phyloP scores from a whole-genome alignment of 768 basidiomycete species.

The Trametes cinnabarina region DNA sequence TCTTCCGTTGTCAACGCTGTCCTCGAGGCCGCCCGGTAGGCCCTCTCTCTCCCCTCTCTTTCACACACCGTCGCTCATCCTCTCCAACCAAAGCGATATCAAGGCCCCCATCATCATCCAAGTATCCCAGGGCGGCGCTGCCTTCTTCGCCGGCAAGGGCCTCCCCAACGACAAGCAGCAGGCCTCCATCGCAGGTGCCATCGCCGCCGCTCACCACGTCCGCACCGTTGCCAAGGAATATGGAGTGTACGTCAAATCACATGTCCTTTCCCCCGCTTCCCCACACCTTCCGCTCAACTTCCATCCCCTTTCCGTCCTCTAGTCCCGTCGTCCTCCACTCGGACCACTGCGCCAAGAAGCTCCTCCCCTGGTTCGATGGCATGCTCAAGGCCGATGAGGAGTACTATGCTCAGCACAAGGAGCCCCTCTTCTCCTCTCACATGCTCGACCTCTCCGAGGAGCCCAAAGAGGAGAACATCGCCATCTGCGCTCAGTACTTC shows the following conservation, averaged over 20 bases:
- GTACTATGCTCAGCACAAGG: constrained; percentile 86
- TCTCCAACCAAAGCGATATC: constrained; percentile 63
- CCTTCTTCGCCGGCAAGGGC: constrained; percentile 96
- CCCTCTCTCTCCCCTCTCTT: not conserved
- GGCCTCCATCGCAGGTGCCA: constrained; percentile 90
- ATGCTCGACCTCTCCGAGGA: constrained; percentile 98
- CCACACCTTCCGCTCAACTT: not conserved
- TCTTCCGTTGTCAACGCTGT: constrained; percentile 93
- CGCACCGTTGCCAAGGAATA: constrained; percentile 85
- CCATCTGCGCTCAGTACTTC: constrained; percentile 91
- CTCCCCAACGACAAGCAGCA: constrained; percentile 93
- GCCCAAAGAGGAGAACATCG: constrained; percentile 91
- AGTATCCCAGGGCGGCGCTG: constrained; percentile 94
- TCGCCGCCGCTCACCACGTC: constrained; percentile 90
- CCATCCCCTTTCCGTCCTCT: constrained; percentile 5
- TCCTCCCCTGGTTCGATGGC: constrained; percentile 98
- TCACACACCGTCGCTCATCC: not conserved
- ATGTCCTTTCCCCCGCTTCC: constrained; percentile 1
- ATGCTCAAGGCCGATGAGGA: constrained; percentile 97
- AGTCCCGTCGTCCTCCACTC: constrained; percentile 97
- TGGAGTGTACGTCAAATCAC: constrained; percentile 69
- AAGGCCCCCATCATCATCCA: constrained; percentile 98
- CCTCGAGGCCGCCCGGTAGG: constrained; percentile 90
- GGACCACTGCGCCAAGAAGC: constrained; percentile 98
- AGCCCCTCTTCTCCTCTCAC: constrained; percentile 92